These are phyloP conservation scores for Petrea volubilis DNA, from an alignment of 257 asterid genomes.

Conservation along the genomic window DNA sequence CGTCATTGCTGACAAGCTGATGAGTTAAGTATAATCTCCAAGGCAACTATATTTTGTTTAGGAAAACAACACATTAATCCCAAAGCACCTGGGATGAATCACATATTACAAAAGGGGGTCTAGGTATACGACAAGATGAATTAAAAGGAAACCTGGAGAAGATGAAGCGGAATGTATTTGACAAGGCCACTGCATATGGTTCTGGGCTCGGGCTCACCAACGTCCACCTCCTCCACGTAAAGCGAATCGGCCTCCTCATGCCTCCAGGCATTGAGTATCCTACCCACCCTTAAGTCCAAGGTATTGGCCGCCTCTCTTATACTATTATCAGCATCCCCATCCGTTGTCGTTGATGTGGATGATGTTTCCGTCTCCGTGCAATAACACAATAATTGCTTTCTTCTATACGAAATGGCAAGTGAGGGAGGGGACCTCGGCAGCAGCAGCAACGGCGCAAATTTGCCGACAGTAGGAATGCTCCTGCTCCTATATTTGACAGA, in stretches of 20 bases:
- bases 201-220: conserved; percentile 86
- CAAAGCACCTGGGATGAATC: background rate
- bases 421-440: background rate
- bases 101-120: background rate
- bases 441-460: conserved; percentile 17
- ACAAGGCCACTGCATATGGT: conserved; percentile 94
- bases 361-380: conserved; percentile 40
- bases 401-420: background rate
- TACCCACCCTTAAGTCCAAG: conserved; percentile 83
- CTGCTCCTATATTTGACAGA: background rate
- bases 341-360: background rate
- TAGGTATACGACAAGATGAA: too few species aligned
- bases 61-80: background rate
- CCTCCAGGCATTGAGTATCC: conserved; percentile 71
- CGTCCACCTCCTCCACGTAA: conserved; percentile 94
- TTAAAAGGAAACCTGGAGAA: conserved; percentile 59
- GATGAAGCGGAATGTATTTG: conserved; percentile 62
- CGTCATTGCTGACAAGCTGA: background rate
- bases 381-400: conserved; percentile 27
- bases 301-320: conserved; percentile 67
- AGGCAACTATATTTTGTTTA: background rate
- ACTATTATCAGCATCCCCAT: conserved; percentile 16
- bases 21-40: background rate
- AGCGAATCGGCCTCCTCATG: conserved; percentile 96
- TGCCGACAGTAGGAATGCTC: background rate